Conservation (phyloP, 805 yeast species). For the Starmerella asiatica region DNA sequence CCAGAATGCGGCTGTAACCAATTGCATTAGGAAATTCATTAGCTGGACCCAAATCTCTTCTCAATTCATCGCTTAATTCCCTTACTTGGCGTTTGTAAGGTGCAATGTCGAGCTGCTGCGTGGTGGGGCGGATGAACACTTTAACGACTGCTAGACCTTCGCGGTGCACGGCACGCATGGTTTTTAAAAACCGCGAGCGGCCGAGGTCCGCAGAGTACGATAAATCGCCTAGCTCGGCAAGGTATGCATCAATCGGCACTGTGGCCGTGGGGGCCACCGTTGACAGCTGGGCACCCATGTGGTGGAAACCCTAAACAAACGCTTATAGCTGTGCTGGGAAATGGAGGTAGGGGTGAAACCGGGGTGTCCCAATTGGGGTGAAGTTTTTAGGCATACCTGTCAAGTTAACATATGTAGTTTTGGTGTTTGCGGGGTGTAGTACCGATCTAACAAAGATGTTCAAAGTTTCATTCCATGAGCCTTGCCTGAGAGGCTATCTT, state of each 20-base stretch:
- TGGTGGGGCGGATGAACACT: constrained; percentile 61
- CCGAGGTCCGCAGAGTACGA: constrained; percentile 67
- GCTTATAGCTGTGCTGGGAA: too few species aligned
- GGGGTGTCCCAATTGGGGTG: too few species aligned
- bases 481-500: too few species aligned
- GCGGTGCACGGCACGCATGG: constrained; percentile 64
- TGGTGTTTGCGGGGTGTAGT: too few species aligned
- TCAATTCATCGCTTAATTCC: constrained; percentile 17
- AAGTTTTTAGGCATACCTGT: too few species aligned
- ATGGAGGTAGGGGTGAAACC: too few species aligned
- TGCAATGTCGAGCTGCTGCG: constrained; percentile 8
- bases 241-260: constrained; percentile 78
- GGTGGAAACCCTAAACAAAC: background rate
- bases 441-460: too few species aligned
- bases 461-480: too few species aligned
- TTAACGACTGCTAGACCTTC: constrained; percentile 67
- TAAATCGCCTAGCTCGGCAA: constrained; percentile 61
- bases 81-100: constrained; percentile 8
- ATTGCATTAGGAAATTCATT: constrained; percentile 39
- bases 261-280: constrained; percentile 81
- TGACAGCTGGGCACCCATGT: constrained; percentile 81
- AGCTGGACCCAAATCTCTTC: constrained; percentile 10
- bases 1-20: constrained; percentile 61
- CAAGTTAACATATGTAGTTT: too few species aligned
- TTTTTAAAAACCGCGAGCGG: constrained; percentile 63